Conservation (phyloP, 75 land plant genomes). For the Larix kaempferi region DNA sequence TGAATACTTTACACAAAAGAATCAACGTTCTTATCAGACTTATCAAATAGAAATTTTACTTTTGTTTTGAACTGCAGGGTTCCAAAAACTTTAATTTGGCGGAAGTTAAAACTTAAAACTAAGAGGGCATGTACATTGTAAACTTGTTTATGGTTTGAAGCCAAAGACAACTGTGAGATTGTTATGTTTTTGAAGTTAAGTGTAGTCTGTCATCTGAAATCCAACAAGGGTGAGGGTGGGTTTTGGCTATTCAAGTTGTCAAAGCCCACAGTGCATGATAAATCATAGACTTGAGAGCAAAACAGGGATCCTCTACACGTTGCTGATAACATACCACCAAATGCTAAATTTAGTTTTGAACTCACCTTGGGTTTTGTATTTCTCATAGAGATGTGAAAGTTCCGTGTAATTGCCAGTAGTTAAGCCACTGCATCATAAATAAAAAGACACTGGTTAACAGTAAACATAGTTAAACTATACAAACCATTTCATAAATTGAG, state of each 20-base stretch:
- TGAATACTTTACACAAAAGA: not conserved
- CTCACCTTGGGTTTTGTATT: slow-evolving; percentile 74
- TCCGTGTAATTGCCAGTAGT: slow-evolving; percentile 77
- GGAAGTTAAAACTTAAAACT: not conserved
- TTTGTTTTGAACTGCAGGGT: not conserved
- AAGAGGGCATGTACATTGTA: not conserved
- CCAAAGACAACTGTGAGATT: not conserved
- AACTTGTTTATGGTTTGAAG: not conserved
- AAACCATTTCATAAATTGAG: not conserved
- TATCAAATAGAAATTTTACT: not conserved
- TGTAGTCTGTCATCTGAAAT: not conserved
- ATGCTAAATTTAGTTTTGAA: not conserved
- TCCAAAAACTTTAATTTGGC: not conserved
- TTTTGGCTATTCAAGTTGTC: not conserved
- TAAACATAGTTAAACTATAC: not conserved
- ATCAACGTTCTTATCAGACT: not conserved
- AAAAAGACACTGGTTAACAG: not conserved
- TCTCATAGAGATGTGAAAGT: slow-evolving; percentile 68
- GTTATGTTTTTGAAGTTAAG: not conserved
- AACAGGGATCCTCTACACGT: not conserved
- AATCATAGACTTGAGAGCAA: not conserved
- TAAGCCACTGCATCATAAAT: slow-evolving; percentile 61
- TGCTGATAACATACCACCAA: not conserved
- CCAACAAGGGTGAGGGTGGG: not conserved
- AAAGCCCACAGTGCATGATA: not conserved